These are phyloP conservation scores for sorghum (Sorghum bicolor) DNA, from an alignment of 176 grass and related monocot species.

Conservation along the genomic window DNA sequence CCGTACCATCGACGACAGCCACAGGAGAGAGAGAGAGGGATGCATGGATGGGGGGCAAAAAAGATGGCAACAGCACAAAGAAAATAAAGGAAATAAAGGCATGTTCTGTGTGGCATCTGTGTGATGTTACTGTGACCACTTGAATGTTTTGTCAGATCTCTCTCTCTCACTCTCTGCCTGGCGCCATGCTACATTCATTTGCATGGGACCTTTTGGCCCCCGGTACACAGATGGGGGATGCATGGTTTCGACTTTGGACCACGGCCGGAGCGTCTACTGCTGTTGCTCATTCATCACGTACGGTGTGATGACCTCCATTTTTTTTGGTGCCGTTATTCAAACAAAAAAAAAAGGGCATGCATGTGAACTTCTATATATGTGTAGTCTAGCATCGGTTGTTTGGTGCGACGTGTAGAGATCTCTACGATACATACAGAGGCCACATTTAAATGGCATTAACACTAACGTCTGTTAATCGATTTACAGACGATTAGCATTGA, in stretches of 20 bases:
- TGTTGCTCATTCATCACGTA: too few relatives aligned
- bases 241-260: too few relatives aligned
- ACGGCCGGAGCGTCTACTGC: too few relatives aligned
- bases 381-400: neutral
- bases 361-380: neutral
- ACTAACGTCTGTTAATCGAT: too few relatives aligned
- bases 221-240: neutral
- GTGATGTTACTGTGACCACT: conserved; percentile 25
- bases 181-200: neutral
- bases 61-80: conserved; percentile 9
- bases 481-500: too few relatives aligned
- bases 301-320: too few relatives aligned
- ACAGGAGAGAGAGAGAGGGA: neutral
- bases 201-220: neutral
- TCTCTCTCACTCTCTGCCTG: too few relatives aligned
- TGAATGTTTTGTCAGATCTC: conserved; percentile 34
- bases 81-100: conserved; percentile 37
- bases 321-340: too few relatives aligned
- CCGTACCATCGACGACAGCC: neutral
- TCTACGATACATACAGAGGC: neutral
- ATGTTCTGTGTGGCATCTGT: conserved; percentile 30
- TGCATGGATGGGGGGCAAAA: neutral
- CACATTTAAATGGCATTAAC: too few relatives aligned
- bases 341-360: too few relatives aligned
- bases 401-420: neutral